phyloP scores from a whole-genome alignment of 108 stramenopile genomes.

The Chaetoceros tenuissimus region DNA sequence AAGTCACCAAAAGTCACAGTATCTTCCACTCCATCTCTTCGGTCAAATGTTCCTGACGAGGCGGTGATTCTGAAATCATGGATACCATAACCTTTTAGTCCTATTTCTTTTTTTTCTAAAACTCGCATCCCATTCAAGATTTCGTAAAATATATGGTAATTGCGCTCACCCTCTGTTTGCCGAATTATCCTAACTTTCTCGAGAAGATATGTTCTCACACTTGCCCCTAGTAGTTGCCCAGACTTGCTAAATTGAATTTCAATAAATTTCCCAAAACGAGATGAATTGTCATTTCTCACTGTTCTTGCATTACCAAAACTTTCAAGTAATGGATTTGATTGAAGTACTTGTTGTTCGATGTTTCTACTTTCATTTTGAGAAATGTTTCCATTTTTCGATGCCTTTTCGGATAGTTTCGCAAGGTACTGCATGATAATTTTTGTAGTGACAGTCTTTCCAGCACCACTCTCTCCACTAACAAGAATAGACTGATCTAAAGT shows the following conservation, averaged over 20 bases:
- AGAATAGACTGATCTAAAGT: conserved; percentile 58
- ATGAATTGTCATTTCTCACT: conserved; percentile 78
- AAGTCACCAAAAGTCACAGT: conserved; percentile 31
- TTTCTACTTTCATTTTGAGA: conserved; percentile 12
- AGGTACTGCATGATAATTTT: conserved; percentile 96
- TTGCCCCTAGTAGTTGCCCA: conserved; percentile 66
- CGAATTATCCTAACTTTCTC: conserved; percentile 89
- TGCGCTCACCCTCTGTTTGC: conserved; percentile 77
- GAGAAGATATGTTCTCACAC: conserved; percentile 87
- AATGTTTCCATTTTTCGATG: conserved; percentile 17
- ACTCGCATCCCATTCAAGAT: conserved; percentile 20
- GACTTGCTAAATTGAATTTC: conserved; percentile 70
- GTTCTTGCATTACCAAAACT: conserved; percentile 95
- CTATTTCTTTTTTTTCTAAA: conserved; percentile 1
- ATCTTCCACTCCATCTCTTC: conserved; percentile 44
- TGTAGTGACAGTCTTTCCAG: conserved; percentile 97
- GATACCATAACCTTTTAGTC: conserved; percentile 8
- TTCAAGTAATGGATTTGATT: conserved; percentile 94
- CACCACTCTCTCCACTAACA: conserved; percentile 86
- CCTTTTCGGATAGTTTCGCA: conserved; percentile 66
- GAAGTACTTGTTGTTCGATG: conserved; percentile 83
- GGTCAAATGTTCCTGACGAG: conserved; percentile 41
- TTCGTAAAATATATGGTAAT: conserved; percentile 93
- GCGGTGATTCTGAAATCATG: conserved; percentile 40
- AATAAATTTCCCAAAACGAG: conserved; percentile 91